phyloP scores from a whole-genome alignment of 805 yeast species.

The Debaryomyces hansenii region DNA sequence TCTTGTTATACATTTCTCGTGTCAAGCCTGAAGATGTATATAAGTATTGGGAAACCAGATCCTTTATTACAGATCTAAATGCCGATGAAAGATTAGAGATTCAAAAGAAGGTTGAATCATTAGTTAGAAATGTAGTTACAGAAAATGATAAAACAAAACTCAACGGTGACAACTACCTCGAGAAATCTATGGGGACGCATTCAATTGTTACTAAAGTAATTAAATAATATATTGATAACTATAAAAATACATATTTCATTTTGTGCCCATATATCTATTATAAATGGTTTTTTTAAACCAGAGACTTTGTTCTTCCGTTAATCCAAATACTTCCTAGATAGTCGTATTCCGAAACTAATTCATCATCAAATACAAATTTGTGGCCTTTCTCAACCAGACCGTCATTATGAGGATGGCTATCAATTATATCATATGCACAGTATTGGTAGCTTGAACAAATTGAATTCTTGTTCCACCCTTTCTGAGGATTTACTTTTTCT shows the following conservation, averaged over 20 bases:
- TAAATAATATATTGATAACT: constrained; percentile 5
- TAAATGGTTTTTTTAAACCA: not conserved
- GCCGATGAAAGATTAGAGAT: constrained; percentile 34
- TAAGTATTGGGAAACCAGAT: constrained; percentile 54
- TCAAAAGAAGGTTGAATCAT: constrained; percentile 27
- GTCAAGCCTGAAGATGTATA: constrained; percentile 38
- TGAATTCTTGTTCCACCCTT: constrained; percentile 42
- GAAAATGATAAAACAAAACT: constrained; percentile 6
- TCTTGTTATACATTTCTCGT: constrained; percentile 25
- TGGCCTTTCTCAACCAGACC: constrained; percentile 19
- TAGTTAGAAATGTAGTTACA: constrained; percentile 20
- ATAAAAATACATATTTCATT: not conserved
- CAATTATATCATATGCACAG: constrained; percentile 37
- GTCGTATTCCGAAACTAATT: constrained; percentile 17
- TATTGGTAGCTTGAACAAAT: constrained; percentile 37
- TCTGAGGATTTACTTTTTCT: constrained; percentile 33
- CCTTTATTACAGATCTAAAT: constrained; percentile 49
- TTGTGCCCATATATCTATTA: not conserved
- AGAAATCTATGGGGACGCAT: constrained; percentile 27
- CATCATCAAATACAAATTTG: constrained; percentile 21
- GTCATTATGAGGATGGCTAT: constrained; percentile 11
- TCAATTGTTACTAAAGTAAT: constrained; percentile 13
- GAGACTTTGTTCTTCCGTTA: constrained; percentile 15
- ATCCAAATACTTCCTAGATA: constrained; percentile 38
- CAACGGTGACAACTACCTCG: constrained; percentile 13